Conservation (phyloP, 1,139 yeast genomes). For the Hemisphaericaspora xylofermentans region DNA sequence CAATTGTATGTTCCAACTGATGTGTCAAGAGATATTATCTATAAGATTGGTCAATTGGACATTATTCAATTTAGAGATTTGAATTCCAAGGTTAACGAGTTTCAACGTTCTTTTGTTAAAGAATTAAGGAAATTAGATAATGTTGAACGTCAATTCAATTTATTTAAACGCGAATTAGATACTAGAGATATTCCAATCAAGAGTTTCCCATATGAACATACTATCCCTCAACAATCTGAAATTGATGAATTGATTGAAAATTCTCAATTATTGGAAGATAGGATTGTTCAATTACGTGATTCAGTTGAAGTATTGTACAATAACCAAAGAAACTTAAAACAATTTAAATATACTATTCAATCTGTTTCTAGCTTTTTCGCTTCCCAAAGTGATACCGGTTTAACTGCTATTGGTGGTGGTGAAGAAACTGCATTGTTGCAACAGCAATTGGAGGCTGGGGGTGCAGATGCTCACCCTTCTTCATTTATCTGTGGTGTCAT, state of each 20-base stretch:
- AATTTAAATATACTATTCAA: constrained; percentile 43
- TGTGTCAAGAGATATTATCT: constrained; percentile 62
- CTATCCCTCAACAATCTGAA: constrained; percentile 53
- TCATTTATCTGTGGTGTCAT: constrained; percentile 82
- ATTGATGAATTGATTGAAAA: constrained; percentile 74
- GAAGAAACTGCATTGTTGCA: constrained; percentile 25
- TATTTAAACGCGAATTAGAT: constrained; percentile 49
- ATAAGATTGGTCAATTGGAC: constrained; percentile 63
- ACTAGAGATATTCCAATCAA: constrained; percentile 45
- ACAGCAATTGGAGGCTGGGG: constrained; percentile 28
- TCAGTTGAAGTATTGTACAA: constrained; percentile 35
- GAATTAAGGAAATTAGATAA: constrained; percentile 69
- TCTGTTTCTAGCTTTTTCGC: constrained; percentile 68
- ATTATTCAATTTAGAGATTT: constrained; percentile 68
- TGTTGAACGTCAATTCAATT: constrained; percentile 62
- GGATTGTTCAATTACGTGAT: constrained; percentile 41
- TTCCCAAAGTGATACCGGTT: constrained; percentile 25
- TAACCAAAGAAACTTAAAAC: constrained; percentile 38
- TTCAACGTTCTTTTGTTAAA: constrained; percentile 70
- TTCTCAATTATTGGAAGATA: constrained; percentile 52
- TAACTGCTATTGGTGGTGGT: constrained; percentile 18
- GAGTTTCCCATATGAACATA: constrained; percentile 43
- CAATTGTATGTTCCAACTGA: constrained; percentile 75
- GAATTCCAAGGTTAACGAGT: constrained; percentile 64
- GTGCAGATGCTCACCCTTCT: constrained; percentile 16